Evolutionary conservation across 305 asterid genomes (phyloP).

Genomic region (Fraxinus latifolia): DNA sequence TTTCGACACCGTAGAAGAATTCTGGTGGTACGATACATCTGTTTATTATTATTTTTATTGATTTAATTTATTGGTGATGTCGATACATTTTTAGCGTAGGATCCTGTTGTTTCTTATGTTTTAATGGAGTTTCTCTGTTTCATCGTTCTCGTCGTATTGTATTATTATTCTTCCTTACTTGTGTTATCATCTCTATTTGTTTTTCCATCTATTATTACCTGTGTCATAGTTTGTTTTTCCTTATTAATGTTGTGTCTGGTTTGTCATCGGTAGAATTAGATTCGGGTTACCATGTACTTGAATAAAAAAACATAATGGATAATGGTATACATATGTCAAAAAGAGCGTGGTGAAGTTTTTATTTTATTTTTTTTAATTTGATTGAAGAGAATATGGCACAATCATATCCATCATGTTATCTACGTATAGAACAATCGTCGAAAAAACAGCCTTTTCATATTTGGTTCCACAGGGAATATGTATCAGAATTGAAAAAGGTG

Average conservation of each 20-base stretch:
- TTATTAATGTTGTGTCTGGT: not conserved
- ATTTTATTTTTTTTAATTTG: too few species aligned
- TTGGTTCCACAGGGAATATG: not conserved
- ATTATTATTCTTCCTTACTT: not conserved
- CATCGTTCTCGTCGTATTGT: not conserved
- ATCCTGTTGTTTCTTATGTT: not conserved
- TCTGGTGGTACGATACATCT: slow-evolving; percentile 65
- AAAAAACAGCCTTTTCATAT: not conserved
- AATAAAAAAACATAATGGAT: not conserved
- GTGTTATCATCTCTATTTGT: not conserved
- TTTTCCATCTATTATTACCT: not conserved
- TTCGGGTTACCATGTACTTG: not conserved
- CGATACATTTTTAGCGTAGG: not conserved
- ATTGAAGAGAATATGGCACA: not conserved
- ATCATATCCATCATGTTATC: not conserved
- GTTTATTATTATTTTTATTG: not conserved
- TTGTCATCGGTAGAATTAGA: not conserved
- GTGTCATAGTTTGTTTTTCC: not conserved
- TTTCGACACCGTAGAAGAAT: slow-evolving; percentile 86
- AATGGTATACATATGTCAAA: too few species aligned
- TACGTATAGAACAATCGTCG: not conserved
- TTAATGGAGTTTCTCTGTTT: not conserved
- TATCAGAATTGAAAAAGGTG: not conserved
- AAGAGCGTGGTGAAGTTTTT: too few species aligned
- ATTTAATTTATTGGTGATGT: not conserved